Evolutionary conservation across 192 early-diverging fungal species (phyloP).

Genomic region (Chytriomyces confervae): DNA sequence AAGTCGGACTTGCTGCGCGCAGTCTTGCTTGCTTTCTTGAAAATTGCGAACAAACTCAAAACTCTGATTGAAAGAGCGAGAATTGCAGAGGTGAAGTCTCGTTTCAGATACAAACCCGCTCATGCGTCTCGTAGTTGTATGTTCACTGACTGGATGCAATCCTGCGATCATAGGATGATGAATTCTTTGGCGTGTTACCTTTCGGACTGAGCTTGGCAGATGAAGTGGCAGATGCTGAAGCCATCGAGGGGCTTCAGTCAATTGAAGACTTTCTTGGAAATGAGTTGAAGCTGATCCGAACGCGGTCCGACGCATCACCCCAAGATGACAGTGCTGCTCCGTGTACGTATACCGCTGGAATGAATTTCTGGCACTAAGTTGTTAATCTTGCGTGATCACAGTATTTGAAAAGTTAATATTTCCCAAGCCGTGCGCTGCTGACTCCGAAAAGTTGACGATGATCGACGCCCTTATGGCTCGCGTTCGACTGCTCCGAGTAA

Average conservation of each 20-base stretch:
- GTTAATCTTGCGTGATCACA: too few relatives aligned
- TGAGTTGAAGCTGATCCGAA: background rate
- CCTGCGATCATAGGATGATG: constrained; percentile 30
- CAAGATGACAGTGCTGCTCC: background rate
- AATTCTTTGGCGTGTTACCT: constrained; percentile 25
- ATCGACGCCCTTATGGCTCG: constrained; percentile 27
- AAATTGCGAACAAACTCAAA: constrained; percentile 9
- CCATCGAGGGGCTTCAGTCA: constrained; percentile 18
- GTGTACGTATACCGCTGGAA: background rate
- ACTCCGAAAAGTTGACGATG: background rate
- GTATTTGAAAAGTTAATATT: constrained; percentile 13
- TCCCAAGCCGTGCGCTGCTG: constrained; percentile 11
- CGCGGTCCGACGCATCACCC: background rate
- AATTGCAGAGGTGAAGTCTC: background rate
- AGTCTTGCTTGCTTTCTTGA: constrained; percentile 8
- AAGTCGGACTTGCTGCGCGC: constrained; percentile 12
- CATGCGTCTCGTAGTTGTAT: background rate
- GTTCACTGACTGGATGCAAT: too few relatives aligned
- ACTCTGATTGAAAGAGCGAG: constrained; percentile 4
- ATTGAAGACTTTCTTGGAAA: constrained; percentile 12
- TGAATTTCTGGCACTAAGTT: too few relatives aligned
- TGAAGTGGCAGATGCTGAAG: constrained; percentile 31
- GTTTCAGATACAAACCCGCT: background rate
- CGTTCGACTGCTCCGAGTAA: constrained; percentile 14
- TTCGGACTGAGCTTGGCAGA: constrained; percentile 13